A percentile compares a stretch with the other conserved stretches of the same genome.
Conservation (phyloP, 352 stramenopile species). For the Plasmopara halstedii region DNA sequence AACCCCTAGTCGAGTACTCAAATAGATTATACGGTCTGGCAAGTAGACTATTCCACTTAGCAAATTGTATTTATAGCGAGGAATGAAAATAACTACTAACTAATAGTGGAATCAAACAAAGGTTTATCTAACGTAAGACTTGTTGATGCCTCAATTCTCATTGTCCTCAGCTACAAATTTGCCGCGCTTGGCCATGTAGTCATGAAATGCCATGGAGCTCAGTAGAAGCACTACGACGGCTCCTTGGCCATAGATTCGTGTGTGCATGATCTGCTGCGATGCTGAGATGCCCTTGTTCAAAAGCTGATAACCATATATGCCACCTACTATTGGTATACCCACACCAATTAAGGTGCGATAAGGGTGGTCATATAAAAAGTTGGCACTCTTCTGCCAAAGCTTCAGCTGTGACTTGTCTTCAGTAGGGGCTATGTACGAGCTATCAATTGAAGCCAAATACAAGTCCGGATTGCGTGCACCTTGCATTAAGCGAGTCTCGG, state of each 20-base stretch:
- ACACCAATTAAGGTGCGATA: slow-evolving; percentile 50
- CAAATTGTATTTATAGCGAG: background rate
- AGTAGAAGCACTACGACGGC: slow-evolving; percentile 63
- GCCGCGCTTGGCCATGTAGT: slow-evolving; percentile 71
- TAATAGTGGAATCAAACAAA: background rate
- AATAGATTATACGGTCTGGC: no score
- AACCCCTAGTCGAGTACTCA: slow-evolving; percentile 9
- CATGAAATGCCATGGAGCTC: slow-evolving; percentile 77
- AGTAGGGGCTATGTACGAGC: slow-evolving; percentile 32
- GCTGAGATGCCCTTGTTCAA: slow-evolving; percentile 58
- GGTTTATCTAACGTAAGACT: background rate
- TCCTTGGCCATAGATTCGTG: slow-evolving; percentile 74
- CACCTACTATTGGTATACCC: slow-evolving; percentile 52
- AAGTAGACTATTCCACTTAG: background rate
- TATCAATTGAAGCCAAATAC: slow-evolving; percentile 56
- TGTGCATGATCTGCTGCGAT: slow-evolving; percentile 85
- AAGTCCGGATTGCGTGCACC: slow-evolving; percentile 64
- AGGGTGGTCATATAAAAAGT: slow-evolving; percentile 78
- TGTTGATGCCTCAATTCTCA: slow-evolving; percentile 7
- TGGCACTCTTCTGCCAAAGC: slow-evolving; percentile 52
- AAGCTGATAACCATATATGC: slow-evolving; percentile 66
- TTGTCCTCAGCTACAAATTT: slow-evolving; percentile 46
- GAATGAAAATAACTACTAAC: background rate
- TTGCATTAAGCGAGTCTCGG: slow-evolving; percentile 52
- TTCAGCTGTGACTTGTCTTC: slow-evolving; percentile 33